phyloP scores from a whole-genome alignment of 225 moss, liverwort and hornwort genomes.

The Takakia lepidozioides region DNA sequence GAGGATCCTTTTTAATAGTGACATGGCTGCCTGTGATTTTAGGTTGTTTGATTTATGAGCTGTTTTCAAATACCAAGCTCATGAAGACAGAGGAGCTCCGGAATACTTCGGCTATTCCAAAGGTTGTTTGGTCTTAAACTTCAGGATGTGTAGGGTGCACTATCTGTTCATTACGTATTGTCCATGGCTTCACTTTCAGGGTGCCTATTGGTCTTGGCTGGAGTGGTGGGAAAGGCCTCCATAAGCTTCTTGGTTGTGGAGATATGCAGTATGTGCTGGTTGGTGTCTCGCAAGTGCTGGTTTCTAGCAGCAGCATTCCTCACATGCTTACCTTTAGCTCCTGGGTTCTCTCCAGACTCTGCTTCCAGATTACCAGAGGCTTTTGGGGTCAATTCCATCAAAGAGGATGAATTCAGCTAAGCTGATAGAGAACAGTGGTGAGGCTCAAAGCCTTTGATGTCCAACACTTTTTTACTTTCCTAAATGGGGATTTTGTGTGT shows the following conservation, averaged over 20 bases:
- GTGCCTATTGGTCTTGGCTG: no score
- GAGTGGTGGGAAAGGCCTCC: no score
- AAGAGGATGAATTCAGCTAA: constrained; percentile 90
- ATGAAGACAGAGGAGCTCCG: constrained; percentile 84
- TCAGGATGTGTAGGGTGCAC: not conserved
- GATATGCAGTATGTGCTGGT: no score
- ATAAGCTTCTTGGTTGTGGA: no score
- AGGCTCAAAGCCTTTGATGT: constrained; percentile 8
- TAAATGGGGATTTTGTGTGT: no score
- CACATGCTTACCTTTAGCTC: not conserved
- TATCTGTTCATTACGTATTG: no score
- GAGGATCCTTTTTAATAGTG: no score
- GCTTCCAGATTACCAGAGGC: constrained; percentile 88
- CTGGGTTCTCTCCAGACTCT: constrained; percentile 39
- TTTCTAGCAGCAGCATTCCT: no score
- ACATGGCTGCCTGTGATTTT: no score
- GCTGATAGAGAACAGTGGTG: constrained; percentile 86
- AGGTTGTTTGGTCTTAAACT: constrained; percentile 33
- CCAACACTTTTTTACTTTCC: no score
- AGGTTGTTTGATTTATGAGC: constrained; percentile 91
- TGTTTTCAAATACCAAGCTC: constrained; percentile 69
- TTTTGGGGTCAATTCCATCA: constrained; percentile 70
- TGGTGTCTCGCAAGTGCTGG: no score
- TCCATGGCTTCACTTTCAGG: no score
- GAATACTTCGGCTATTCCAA: constrained; percentile 81